Evolutionary conservation across 2,329 filamentous ascomycete genomes (phyloP), one percentile per base, ranked within the genome.

Genomic region (Byssothecium circinans): DNA sequence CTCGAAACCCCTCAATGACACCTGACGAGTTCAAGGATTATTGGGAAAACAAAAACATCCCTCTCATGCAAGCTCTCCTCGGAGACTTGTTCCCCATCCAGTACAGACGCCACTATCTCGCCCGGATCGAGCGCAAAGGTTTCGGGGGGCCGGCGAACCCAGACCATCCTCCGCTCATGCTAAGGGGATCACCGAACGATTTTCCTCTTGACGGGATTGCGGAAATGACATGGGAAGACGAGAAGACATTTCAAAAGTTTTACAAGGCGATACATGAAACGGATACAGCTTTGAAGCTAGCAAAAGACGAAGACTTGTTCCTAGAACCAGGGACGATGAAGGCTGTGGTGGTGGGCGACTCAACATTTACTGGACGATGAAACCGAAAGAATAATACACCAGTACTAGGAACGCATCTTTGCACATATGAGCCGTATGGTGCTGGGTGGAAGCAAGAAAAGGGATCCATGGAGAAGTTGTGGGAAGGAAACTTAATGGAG

Each of bases 201-300:
- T 48, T 66, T 18, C 62, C 65, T 45, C 64, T 50, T 44, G 64
- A 67, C 36, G 63, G 55, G 47, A 52, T 64, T 14, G 47, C 56
- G 18, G 58, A 66, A 22, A 47, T 62, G 53, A 58, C 45, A 5
- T 68, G 62, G 38, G 49, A 57, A 5, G 41, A 33, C 41, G 63
- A 67, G 41, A 43, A 50, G 7, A 45, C 38, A 8, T 65, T 67
- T 22, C 54, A 56, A n/a, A 37, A 50, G 2, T 68, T 66, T 48
- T 64, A 66, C 53, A 56, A 47, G 18, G 39, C 29, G 12, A 49
- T 63, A n/a, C 61, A 61, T 38, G 51, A 60, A 12, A 54, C 56
- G 19, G 58, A 62, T 17, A 51, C 45, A 20, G 57, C 56, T 2
- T 58, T 53, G 2, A 48, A 54, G 4, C 30, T 68, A 2, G 58